A percentile compares a stretch with the other conserved stretches of the same genome.
Conservation (phyloP, 1,284 basidiomycete genomes). For the Papiliotrema nemorosa region DNA sequence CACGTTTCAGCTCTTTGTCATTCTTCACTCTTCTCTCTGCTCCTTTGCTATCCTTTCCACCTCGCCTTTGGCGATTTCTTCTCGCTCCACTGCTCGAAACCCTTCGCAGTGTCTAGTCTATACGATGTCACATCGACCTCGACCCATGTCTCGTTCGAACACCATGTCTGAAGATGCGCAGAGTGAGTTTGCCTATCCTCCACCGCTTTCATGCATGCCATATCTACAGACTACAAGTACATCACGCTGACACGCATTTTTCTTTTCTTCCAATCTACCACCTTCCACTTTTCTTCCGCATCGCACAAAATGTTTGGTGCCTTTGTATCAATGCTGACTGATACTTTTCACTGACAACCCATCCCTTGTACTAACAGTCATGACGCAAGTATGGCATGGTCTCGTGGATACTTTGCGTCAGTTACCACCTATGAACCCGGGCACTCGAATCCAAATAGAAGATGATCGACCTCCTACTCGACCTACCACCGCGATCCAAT, state of each 20-base stretch:
- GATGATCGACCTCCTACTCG: slow-evolving; percentile 5
- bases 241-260: no score
- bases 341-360: no score
- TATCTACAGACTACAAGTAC: no score
- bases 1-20: no score
- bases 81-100: background rate
- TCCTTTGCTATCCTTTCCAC: background rate
- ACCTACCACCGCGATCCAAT: slow-evolving; percentile 8
- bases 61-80: background rate
- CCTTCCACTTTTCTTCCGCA: background rate
- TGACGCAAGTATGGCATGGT: slow-evolving; percentile 39
- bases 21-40: background rate
- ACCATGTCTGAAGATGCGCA: background rate
- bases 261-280: background rate
- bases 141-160: background rate
- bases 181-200: background rate
- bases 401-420: slow-evolving; percentile 40
- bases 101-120: background rate
- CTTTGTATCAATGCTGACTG: no score
- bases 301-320: no score
- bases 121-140: background rate
- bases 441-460: slow-evolving; percentile 3
- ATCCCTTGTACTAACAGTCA: slow-evolving; percentile 12
- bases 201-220: background rate
- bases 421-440: slow-evolving; percentile 22